These are phyloP conservation scores for Diutina ranongensis DNA, from an alignment of 1,139 yeast genomes.

Conservation along the genomic window DNA sequence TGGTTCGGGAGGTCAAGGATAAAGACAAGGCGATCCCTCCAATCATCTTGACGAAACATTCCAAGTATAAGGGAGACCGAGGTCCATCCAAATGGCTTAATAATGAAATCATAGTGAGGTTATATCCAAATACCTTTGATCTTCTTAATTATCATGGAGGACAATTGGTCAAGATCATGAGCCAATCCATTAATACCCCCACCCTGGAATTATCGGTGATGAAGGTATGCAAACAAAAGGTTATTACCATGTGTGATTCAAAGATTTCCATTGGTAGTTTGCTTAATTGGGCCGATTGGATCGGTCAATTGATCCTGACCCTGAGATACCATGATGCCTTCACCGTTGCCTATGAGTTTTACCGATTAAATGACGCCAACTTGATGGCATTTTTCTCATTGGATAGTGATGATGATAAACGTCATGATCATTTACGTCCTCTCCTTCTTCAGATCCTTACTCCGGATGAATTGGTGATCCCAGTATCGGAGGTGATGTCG, in stretches of 20 bases:
- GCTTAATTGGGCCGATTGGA: slow-evolving; percentile 5
- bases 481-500: neutral
- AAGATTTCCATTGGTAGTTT: neutral
- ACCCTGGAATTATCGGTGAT: neutral
- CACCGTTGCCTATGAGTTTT: neutral
- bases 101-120: neutral
- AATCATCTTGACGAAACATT: slow-evolving; percentile 32
- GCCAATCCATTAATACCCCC: neutral
- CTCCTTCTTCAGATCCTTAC: neutral
- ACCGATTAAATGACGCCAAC: neutral
- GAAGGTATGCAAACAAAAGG: neutral
- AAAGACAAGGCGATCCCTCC: slow-evolving; percentile 26
- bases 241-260: neutral
- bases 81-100: neutral
- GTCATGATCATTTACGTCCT: neutral
- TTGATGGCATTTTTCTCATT: neutral
- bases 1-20: slow-evolving; percentile 25
- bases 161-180: neutral
- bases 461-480: neutral
- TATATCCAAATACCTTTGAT: neutral
- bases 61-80: slow-evolving; percentile 24
- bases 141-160: neutral
- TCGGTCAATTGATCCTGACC: neutral
- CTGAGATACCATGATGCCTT: slow-evolving; percentile 2
- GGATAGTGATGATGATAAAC: neutral